phyloP scores from a whole-genome alignment of 2,329 filamentous ascomycete genomes.

The Curvularia sp. region DNA sequence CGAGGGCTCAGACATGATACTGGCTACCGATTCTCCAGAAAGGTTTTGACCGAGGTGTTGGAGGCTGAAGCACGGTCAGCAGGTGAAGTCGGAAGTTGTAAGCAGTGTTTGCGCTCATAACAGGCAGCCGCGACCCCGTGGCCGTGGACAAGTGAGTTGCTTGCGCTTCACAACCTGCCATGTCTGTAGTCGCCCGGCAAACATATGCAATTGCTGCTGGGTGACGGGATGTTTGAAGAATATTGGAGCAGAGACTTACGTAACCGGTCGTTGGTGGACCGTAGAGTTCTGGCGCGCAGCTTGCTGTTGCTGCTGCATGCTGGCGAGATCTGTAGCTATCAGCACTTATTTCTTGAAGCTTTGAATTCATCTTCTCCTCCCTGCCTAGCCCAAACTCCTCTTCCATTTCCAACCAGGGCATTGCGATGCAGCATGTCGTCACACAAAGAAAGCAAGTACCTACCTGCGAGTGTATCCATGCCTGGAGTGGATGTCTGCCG shows the following conservation, averaged over 20 bases:
- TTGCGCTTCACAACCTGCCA: conserved; percentile 11
- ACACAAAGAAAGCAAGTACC: conserved; percentile 26
- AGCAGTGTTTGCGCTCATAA: conserved; percentile 19
- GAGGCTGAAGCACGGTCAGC: conserved; percentile 25
- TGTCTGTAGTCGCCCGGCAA: background rate
- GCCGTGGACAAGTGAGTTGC: conserved; percentile 22
- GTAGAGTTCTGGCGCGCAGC: conserved; percentile 48
- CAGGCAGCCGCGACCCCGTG: conserved; percentile 34
- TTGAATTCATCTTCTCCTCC: conserved; percentile 2
- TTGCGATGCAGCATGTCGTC: background rate
- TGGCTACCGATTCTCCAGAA: conserved; percentile 54
- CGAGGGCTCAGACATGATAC: conserved; percentile 58
- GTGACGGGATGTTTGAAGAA: background rate
- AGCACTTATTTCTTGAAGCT: conserved; percentile 9
- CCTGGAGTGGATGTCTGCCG: conserved; percentile 55
- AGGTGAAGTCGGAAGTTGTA: conserved; percentile 16
- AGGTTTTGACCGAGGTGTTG: conserved; percentile 47
- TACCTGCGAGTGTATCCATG: conserved; percentile 58
- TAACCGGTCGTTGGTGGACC: conserved; percentile 45
- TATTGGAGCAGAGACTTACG: conserved; percentile 32
- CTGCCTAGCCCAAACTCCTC: background rate
- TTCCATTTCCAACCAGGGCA: background rate
- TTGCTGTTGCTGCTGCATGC: conserved; percentile 58
- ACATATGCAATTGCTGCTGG: background rate
- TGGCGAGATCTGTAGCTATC: conserved; percentile 52